Evolutionary conservation across 495 filamentous ascomycete species (phyloP).

Genomic region (Tirmania nivea): DNA sequence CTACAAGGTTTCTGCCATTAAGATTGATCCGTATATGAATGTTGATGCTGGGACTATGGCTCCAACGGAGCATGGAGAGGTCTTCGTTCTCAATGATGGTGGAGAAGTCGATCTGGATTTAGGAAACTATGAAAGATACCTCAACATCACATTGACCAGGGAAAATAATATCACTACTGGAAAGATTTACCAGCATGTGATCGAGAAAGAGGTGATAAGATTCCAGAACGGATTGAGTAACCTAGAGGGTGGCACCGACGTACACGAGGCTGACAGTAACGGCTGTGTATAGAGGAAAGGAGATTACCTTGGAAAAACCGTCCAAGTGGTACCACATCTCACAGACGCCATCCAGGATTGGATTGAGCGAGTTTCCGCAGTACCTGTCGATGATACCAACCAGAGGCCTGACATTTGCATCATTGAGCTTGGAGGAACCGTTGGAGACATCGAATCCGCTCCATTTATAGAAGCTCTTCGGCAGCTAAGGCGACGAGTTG

Average conservation of each 20-base stretch:
- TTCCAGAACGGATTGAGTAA: neutral
- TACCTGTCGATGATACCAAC: constrained; percentile 69
- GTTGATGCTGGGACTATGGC: constrained; percentile 70
- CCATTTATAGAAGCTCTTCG: constrained; percentile 77
- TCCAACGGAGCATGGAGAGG: constrained; percentile 61
- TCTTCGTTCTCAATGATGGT: constrained; percentile 52
- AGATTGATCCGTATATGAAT: constrained; percentile 72
- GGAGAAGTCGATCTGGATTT: constrained; percentile 82
- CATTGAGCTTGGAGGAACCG: constrained; percentile 55
- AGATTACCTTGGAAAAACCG: constrained; percentile 77
- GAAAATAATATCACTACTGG: constrained; percentile 91
- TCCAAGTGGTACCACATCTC: constrained; percentile 82
- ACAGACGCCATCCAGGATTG: constrained; percentile 82
- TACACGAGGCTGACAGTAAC: neutral
- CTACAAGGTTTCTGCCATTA: constrained; percentile 45
- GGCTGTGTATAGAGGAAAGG: constrained; percentile 40
- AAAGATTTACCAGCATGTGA: constrained; percentile 81
- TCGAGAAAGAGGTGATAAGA: constrained; percentile 29
- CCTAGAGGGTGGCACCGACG: neutral
- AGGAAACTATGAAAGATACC: constrained; percentile 83
- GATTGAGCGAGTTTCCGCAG: constrained; percentile 67
- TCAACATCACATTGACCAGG: constrained; percentile 45
- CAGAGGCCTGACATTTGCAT: constrained; percentile 85
- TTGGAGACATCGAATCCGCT: constrained; percentile 77
- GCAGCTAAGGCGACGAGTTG: constrained; percentile 48